Evolutionary conservation across 352 stramenopile genomes (phyloP), one percentile per base, ranked within the genome.

Genomic region (Pythium monospermum): DNA sequence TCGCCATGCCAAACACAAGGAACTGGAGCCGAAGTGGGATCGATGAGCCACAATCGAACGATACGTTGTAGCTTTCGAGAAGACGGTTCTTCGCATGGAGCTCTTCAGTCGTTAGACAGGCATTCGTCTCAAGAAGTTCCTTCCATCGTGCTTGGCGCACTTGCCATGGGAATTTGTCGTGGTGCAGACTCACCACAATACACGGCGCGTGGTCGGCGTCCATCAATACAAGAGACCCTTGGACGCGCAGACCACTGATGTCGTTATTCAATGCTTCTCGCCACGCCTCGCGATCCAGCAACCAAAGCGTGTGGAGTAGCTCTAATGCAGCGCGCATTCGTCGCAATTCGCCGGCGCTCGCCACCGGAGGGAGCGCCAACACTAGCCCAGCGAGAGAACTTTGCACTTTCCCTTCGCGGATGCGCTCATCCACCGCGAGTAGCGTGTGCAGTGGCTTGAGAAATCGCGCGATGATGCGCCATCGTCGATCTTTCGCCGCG

Each of bases 131-230:
- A n/a, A 59, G 27, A n/a, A 59, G 52, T 37, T 33, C 30, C 15
- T 16, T 21, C 52, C 52, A 59, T 6, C 52, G 52, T 27, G 26
- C 21, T 4, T 21, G 6, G 25, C 47, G 36, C 21, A 59, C 6
- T 21, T 59, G 52, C 35, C 35, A 40, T 11, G 44, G 26, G 36
- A 53, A 59, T 37, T 59, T 59, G 52, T 59, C 52, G 40, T 53
- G 37, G 36, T 59, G 50, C 27, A 59, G 16, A 30, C 43, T 48
- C 25, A 53, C 21, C 16, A 55, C 53, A 13, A 61, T 28, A 16
- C 28, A 28, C 10, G 49, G 42, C 11, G 33, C 22, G 13, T 48
- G 25, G 4, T 31, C 11, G 3, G 18, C 2, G 1, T 36, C 37
- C 3, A 49, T 37, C 31, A 45, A 1, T 6, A 39, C 38, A 4